Percentiles rank a stretch among this genome's conserved stretches.
Conservation (phyloP, 306 rosid species). For the Acacia acuminata region DNA sequence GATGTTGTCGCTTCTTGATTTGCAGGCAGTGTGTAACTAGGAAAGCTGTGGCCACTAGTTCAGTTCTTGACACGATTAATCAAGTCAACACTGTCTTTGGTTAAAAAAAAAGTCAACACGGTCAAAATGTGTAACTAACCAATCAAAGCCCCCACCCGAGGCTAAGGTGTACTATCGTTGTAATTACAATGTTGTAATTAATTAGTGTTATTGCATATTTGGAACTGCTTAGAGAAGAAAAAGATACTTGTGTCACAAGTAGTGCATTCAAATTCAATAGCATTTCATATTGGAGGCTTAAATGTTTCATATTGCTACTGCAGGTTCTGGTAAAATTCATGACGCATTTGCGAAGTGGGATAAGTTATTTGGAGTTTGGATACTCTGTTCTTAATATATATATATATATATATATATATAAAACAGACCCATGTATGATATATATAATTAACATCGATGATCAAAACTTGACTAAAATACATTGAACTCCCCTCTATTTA, state of each 20-base stretch:
- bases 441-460: too few relatives aligned
- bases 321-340: background rate
- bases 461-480: too few relatives aligned
- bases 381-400: background rate
- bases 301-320: background rate
- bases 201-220: conserved; percentile 12
- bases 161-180: conserved; percentile 33
- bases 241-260: conserved; percentile 14
- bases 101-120: conserved; percentile 10
- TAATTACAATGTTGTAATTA: conserved; percentile 38
- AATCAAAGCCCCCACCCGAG: background rate
- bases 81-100: conserved; percentile 25
- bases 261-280: conserved; percentile 21
- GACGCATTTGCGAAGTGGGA: too few relatives aligned
- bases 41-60: too few relatives aligned
- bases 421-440: too few relatives aligned
- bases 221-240: conserved; percentile 26
- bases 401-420: too few relatives aligned
- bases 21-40: conserved; percentile 66
- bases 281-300: conserved; percentile 14
- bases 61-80: conserved; percentile 29
- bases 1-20: conserved; percentile 34
- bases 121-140: conserved; percentile 18
- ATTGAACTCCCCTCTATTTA: too few relatives aligned
- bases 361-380: background rate